A percentile compares a stretch with the other conserved stretches of the same genome.
Conservation (phyloP, 108 stramenopile genomes). For the Pseudonitzschia delicatissima region DNA sequence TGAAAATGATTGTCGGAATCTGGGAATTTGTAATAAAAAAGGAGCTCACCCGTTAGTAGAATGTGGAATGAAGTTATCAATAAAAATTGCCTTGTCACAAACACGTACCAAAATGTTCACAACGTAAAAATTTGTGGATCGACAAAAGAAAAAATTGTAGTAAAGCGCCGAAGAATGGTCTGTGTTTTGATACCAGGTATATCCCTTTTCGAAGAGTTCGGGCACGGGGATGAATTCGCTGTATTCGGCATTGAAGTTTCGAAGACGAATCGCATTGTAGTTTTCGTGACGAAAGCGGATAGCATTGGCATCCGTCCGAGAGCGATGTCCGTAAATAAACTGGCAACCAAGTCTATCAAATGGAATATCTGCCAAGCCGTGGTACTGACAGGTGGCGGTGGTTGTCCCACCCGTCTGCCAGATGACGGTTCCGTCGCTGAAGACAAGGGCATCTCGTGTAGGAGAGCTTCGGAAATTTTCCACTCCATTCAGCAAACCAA, state of each 20-base stretch:
- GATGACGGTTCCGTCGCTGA: slow-evolving; percentile 8
- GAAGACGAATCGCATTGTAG: neutral
- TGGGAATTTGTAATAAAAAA: neutral
- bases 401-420: slow-evolving; percentile 8
- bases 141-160: slow-evolving; percentile 20
- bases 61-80: neutral
- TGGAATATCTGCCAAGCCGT: slow-evolving; percentile 9
- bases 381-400: slow-evolving; percentile 8
- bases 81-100: neutral
- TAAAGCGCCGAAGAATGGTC: neutral
- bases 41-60: neutral
- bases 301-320: neutral
- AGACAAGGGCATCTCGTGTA: slow-evolving; percentile 1
- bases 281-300: neutral
- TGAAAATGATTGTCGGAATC: neutral
- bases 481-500: slow-evolving; percentile 12
- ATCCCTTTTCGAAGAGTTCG: slow-evolving; percentile 6
- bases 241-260: neutral
- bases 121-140: slow-evolving; percentile 6
- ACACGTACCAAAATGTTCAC: slow-evolving; percentile 4
- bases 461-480: slow-evolving; percentile 2
- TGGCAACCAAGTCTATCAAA: slow-evolving; percentile 20
- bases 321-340: slow-evolving; percentile 9
- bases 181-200: neutral
- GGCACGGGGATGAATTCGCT: neutral